These are phyloP conservation scores for Neurospora intermedia DNA, from an alignment of 495 filamentous ascomycete species.

Conservation along the genomic window DNA sequence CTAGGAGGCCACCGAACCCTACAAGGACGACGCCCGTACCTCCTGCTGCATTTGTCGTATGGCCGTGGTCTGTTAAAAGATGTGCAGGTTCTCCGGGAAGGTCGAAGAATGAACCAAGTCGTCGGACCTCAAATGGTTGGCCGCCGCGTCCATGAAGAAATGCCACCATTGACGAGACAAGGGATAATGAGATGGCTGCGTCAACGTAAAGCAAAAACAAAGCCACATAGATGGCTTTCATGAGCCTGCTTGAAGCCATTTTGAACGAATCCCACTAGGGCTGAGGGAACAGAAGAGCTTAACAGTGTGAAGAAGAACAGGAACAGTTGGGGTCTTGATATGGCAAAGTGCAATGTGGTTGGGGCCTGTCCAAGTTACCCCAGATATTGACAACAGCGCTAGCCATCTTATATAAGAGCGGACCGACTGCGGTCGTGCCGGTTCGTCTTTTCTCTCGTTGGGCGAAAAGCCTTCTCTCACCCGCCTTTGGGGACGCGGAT, in stretches of 20 bases:
- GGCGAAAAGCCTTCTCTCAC: not conserved
- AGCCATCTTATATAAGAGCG: not conserved
- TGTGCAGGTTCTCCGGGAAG: slow-evolving; percentile 31
- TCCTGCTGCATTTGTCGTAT: slow-evolving; percentile 39
- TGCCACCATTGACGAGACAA: slow-evolving; percentile 39
- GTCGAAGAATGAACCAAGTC: slow-evolving; percentile 18
- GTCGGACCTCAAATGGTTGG: slow-evolving; percentile 23
- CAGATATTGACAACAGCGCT: not conserved
- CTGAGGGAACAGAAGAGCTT: not conserved
- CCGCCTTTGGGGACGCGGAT: not conserved
- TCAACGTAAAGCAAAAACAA: slow-evolving; percentile 31
- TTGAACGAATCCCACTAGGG: not conserved
- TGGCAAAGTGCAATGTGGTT: not conserved
- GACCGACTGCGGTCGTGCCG: not conserved
- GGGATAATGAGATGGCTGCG: slow-evolving; percentile 31
- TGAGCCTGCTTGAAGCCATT: not conserved
- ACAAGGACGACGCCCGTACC: slow-evolving; percentile 40
- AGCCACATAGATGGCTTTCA: slow-evolving; percentile 17
- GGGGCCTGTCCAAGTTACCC: not conserved
- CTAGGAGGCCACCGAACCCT: slow-evolving; percentile 33
- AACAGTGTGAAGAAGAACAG: not conserved
- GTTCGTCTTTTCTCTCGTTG: not conserved
- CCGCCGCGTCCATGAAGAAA: slow-evolving; percentile 33
- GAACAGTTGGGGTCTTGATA: not conserved
- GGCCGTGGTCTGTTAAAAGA: slow-evolving; percentile 36